Evolutionary conservation across 169 alveolate species (phyloP).

Genomic region (Amoebophrya sp.): DNA sequence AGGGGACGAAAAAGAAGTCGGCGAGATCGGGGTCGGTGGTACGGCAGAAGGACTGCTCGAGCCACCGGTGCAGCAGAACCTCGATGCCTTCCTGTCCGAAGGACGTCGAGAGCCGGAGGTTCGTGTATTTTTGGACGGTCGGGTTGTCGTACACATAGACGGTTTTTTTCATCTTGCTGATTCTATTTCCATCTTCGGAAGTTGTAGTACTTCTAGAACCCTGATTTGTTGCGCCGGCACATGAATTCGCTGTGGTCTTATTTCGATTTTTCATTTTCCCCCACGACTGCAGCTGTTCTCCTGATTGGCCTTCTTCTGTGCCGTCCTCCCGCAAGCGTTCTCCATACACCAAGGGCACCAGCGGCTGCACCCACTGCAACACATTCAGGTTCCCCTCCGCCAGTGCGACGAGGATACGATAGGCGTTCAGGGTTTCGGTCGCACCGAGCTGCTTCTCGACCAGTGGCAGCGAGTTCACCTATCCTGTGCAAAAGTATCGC

Average conservation of each 20-base stretch:
- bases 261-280: too few relatives aligned
- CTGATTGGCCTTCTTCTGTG: too few relatives aligned
- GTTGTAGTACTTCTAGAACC: too few relatives aligned
- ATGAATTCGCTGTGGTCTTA: too few relatives aligned
- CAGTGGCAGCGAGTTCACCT: neutral
- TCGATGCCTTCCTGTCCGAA: constrained; percentile 46
- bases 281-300: too few relatives aligned
- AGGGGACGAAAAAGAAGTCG: constrained; percentile 43
- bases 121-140: neutral
- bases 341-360: neutral
- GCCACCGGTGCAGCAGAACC: constrained; percentile 39
- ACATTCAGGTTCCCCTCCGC: too few relatives aligned
- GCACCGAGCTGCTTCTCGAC: neutral
- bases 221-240: too few relatives aligned
- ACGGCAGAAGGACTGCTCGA: constrained; percentile 34
- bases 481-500: too few relatives aligned
- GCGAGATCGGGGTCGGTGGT: constrained; percentile 5
- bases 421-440: neutral
- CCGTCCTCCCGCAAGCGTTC: too few relatives aligned
- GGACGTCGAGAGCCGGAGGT: neutral
- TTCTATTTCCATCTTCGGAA: too few relatives aligned
- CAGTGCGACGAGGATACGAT: neutral
- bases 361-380: neutral
- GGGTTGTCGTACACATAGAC: neutral
- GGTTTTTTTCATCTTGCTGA: neutral